Base-by-base conservation (phyloP, 2,329 filamentous ascomycete genomes). In the Colletotrichum theobromicola region DNA sequence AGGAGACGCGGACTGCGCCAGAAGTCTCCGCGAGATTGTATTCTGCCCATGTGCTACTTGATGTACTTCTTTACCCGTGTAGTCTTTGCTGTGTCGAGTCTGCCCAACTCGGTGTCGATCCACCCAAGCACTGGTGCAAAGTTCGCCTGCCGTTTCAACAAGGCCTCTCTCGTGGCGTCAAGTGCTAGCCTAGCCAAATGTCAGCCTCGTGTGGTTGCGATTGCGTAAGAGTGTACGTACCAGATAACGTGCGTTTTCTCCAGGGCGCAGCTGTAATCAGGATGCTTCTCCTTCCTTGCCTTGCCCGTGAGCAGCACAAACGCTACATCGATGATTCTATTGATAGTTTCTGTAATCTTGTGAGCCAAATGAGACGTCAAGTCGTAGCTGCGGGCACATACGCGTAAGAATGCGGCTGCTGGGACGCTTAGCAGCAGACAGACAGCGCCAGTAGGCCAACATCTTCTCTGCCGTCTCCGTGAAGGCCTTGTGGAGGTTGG, bases 401-500 rank as follows among this genome's bases (percentile, higher is more conserved):
- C 92, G 89, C 85, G 86, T 92, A 35, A 96, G 84, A n/a, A 98
- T 82, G 34, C 81, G 83, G 5, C 87, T 80, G 8, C 87, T 83
- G 4, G 94, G 94, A 77, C 90, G 90, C 78, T 88, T 90, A 6
- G 80, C 78, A 37, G 79, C 81, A 3, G 90, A 87, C 35, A 98
- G 85, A 73, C 91, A 92, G 9, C 88, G 86, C 8, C 86, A 81
- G 77, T 93, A 93, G 0, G 89, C 89, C 88, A 89, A 91, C 86
- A 90, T 90, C 85, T 96, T 97, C 85, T 91, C 92, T 10, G 95
- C 95, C 8, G 94, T 92, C 82, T 97, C 95, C 21, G 87, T 79
- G 79, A 98, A 96, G 35, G 92, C 92, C n/a, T 89, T 88, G 79
- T 93, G 90, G 5, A 98, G 85, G 78, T 97, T 98, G n/a, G 85